These are phyloP conservation scores for Myxozyma neotropica DNA, from an alignment of 805 yeast genomes.

Conservation along the genomic window DNA sequence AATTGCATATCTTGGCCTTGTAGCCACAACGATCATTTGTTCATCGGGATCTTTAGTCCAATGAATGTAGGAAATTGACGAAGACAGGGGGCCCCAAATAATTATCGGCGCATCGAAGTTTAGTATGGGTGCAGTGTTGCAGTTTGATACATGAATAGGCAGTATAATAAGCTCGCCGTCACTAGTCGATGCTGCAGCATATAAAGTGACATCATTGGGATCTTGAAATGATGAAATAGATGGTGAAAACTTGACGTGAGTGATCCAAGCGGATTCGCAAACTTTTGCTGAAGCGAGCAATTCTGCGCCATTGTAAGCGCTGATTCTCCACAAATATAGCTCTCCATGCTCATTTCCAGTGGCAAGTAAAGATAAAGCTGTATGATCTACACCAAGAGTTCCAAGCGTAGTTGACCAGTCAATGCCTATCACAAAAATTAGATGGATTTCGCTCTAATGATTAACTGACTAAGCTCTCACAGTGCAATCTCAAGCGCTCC, in stretches of 20 bases:
- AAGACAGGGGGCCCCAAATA: background rate
- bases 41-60: background rate
- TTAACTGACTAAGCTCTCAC: slow-evolving; percentile 5
- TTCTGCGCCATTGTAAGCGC: background rate
- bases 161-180: background rate
- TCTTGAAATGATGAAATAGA: background rate
- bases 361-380: slow-evolving; percentile 17
- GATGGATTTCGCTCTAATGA: background rate
- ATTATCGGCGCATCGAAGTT: background rate
- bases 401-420: slow-evolving; percentile 24
- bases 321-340: slow-evolving; percentile 16
- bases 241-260: slow-evolving; percentile 24
- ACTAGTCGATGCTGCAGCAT: slow-evolving; percentile 4
- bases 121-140: background rate
- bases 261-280: slow-evolving; percentile 16
- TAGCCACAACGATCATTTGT: background rate
- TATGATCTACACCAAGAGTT: background rate
- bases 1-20: background rate
- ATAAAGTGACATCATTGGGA: background rate
- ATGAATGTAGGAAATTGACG: background rate
- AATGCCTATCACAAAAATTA: slow-evolving; percentile 4
- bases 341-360: slow-evolving; percentile 30
- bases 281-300: background rate
- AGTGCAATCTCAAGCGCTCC: slow-evolving; percentile 18
- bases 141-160: background rate